A percentile compares a stretch with the other conserved stretches of the same genome.
Evolutionary conservation across 1,284 basidiomycete genomes (phyloP).

Genomic region (Ceratorhiza oryzae-sativae): DNA sequence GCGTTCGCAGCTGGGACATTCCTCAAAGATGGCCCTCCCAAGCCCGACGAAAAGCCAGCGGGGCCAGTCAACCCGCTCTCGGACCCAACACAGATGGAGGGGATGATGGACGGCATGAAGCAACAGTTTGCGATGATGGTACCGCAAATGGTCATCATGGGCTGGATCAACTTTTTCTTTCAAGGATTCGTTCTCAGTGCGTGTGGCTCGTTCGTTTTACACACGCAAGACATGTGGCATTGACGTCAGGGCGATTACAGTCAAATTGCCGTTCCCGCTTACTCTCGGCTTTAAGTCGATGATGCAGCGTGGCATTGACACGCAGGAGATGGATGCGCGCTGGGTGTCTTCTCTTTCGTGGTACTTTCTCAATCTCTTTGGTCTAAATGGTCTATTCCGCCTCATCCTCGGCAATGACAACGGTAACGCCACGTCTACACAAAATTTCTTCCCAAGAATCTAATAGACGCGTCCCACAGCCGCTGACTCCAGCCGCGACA

Average conservation of each 20-base stretch:
- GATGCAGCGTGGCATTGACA: constrained; percentile 95
- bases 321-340: constrained; percentile 95
- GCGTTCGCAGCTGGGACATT: constrained; percentile 79
- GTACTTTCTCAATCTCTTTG: constrained; percentile 99
- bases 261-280: constrained; percentile 96
- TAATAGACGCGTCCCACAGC: constrained; percentile 55
- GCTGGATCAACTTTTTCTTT: constrained; percentile 99
- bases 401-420: constrained; percentile 93
- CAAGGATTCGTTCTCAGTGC: constrained; percentile 96
- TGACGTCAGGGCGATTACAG: constrained; percentile 55
- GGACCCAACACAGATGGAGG: constrained; percentile 93
- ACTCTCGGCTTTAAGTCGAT: constrained; percentile 99
- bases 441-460: neutral
- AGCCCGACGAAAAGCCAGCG: constrained; percentile 56
- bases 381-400: constrained; percentile 93
- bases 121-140: constrained; percentile 99
- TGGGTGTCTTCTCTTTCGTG: constrained; percentile 99
- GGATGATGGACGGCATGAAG: constrained; percentile 99
- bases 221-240: neutral
- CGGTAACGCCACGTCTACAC: constrained; percentile 62
- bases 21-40: constrained; percentile 83
- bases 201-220: constrained; percentile 51
- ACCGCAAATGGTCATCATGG: constrained; percentile 99
- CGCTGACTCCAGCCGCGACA: constrained; percentile 77
- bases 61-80: constrained; percentile 69